Percentiles rank a stretch among this genome's conserved stretches.
These are phyloP conservation scores for Alternaria brassicicola DNA, from an alignment of 2,329 filamentous ascomycete genomes.

Conservation along the genomic window DNA sequence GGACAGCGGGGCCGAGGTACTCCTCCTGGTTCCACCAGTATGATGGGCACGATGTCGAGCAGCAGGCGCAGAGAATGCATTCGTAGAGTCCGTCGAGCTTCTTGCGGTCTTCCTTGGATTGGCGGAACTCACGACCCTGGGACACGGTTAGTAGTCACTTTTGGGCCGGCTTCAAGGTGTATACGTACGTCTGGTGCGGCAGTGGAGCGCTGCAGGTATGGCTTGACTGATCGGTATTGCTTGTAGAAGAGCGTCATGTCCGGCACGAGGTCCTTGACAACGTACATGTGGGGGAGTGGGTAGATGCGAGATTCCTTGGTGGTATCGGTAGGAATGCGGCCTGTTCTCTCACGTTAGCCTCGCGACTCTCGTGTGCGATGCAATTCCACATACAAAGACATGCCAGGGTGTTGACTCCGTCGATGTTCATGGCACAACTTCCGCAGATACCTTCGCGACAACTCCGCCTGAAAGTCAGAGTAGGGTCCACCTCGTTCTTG, in stretches of 20 bases:
- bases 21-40: conserved; percentile 99
- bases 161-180: not conserved
- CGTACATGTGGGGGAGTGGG: conserved; percentile 96
- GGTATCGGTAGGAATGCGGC: conserved; percentile 88
- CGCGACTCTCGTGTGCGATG: not conserved
- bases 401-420: conserved; percentile 95
- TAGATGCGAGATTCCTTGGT: conserved; percentile 89
- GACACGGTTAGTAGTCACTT: conserved; percentile 24
- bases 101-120: conserved; percentile 88
- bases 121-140: conserved; percentile 89
- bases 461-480: conserved; percentile 91
- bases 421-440: conserved; percentile 99
- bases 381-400: conserved; percentile 80
- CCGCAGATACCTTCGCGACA: conserved; percentile 99
- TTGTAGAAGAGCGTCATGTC: conserved; percentile 99
- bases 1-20: conserved; percentile 95
- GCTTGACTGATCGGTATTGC: conserved; percentile 99
- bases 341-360: conserved; percentile 55
- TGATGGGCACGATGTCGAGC: conserved; percentile 97
- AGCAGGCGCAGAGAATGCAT: conserved; percentile 99
- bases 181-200: conserved; percentile 77
- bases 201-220: conserved; percentile 91
- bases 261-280: conserved; percentile 98
- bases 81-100: conserved; percentile 99
- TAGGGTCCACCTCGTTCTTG: conserved; percentile 98